Evolutionary conservation across 202 grass and related monocot species (phyloP), one percentile per base, ranked within the genome.

Genomic region (Tripidium arundinaceum): DNA sequence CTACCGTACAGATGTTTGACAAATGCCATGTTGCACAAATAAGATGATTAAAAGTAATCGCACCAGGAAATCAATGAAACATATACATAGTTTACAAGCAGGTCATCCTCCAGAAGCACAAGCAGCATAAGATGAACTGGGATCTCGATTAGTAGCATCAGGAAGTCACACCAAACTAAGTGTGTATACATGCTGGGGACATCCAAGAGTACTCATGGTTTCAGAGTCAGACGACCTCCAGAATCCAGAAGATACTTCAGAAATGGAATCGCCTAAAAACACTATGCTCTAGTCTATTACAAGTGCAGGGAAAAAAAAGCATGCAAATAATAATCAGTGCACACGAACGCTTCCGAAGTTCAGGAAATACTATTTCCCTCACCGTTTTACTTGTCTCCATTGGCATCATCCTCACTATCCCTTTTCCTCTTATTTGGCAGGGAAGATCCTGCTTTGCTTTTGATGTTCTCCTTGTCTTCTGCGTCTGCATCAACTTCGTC

Each of bases 401-500:
- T 55, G 13, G 28, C 33, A 26, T 11, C 77, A 74, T 90, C 80
- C 46, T 83, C 60, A 0, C 12, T 52, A 18, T 70, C 84, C 83
- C 90, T 86, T 86, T 93, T 93, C 65, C 93, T 97, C 81, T 97
- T 93, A 75, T 38, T 83, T 64, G 67, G 61, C 61, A 81, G 70
- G 6, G 75, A 68, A 37, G 83, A 65, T 42, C 62, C 68, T 2
- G 38, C 82, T 60, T 83, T 89, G 31, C 69, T 74, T 31, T 68
- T 79, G 15, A 77, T 82, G 14, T 46, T 54, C 7, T 21, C 76
- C 72, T 86, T 72, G 36, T 89, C 70, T 18, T 85, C 83, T 18
- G n/a, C 75, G 4, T 65, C 88, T 22, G 15, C 74, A 43, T 81
- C 86, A 21, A 45, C 14, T 19, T 81, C 86, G 8, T 85, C 40